Percentiles rank a stretch among this genome's conserved stretches.
Evolutionary conservation across 768 basidiomycete species (phyloP).

Genomic region (Cystobasidium onofrii): DNA sequence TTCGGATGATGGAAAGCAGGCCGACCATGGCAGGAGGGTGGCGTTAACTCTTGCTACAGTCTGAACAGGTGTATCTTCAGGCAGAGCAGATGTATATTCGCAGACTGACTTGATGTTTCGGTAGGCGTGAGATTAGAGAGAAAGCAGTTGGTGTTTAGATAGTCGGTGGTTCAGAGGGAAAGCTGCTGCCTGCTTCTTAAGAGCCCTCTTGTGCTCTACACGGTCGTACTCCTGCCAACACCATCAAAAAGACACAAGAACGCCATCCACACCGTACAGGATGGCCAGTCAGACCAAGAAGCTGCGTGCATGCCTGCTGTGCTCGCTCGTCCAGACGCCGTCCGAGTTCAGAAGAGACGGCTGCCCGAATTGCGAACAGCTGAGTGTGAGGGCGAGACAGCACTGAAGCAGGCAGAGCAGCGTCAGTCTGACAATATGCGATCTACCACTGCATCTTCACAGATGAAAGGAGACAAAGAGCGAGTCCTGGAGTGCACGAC

Average conservation of each 20-base stretch:
- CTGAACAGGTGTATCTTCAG: too few relatives aligned
- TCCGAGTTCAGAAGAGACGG: slow-evolving; percentile 74
- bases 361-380: slow-evolving; percentile 92
- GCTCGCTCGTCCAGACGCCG: slow-evolving; percentile 77
- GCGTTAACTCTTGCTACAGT: too few relatives aligned
- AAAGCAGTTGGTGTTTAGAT: too few relatives aligned
- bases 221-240: slow-evolving; percentile 15
- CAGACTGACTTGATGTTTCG: too few relatives aligned
- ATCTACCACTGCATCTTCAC: too few relatives aligned
- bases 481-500: slow-evolving; percentile 79
- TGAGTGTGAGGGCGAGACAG: slow-evolving; percentile 56
- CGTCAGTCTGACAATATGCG: too few relatives aligned
- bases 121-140: too few relatives aligned
- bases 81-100: too few relatives aligned
- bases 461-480: slow-evolving; percentile 85
- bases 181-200: too few relatives aligned
- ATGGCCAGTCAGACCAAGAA: slow-evolving; percentile 50
- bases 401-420: too few relatives aligned
- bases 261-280: neutral
- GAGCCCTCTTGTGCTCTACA: too few relatives aligned
- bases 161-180: too few relatives aligned
- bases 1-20: slow-evolving; percentile 89
- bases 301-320: slow-evolving; percentile 83
- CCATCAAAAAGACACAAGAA: neutral
- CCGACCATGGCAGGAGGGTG: slow-evolving; percentile 55